A percentile compares a stretch with the other conserved stretches of the same genome.
phyloP scores from a whole-genome alignment of 108 stramenopile species.

The Cyclotella choctawhatcheeana region DNA sequence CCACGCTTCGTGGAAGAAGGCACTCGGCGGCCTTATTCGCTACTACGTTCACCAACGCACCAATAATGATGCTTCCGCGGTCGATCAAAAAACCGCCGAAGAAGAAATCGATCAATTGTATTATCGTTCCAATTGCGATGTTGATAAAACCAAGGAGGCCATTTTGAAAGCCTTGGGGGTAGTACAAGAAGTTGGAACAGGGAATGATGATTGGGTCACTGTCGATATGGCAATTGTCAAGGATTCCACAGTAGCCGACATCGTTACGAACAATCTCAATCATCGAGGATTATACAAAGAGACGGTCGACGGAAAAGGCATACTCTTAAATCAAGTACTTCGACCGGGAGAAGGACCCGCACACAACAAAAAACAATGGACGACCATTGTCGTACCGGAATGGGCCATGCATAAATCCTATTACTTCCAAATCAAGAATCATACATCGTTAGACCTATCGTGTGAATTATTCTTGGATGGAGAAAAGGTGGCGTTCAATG shows the following conservation, averaged over 20 bases:
- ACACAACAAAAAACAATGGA: constrained; percentile 34
- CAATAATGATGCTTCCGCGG: not conserved
- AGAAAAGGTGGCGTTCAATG: constrained; percentile 37
- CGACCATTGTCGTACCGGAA: constrained; percentile 34
- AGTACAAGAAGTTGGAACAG: not conserved
- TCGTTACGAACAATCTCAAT: not conserved
- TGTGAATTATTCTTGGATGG: constrained; percentile 48
- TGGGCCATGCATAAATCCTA: constrained; percentile 38
- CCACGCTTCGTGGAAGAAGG: constrained; percentile 25
- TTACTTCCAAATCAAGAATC: constrained; percentile 44
- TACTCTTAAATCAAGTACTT: constrained; percentile 12
- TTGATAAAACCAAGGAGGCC: constrained; percentile 27
- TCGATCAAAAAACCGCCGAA: constrained; percentile 24
- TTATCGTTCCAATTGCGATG: constrained; percentile 7
- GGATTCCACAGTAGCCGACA: constrained; percentile 1
- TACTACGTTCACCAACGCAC: constrained; percentile 26
- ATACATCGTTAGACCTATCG: constrained; percentile 27
- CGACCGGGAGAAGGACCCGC: constrained; percentile 53
- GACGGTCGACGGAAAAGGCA: constrained; percentile 24
- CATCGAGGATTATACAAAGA: constrained; percentile 1
- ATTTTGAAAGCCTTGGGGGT: constrained; percentile 31
- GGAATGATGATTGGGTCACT: constrained; percentile 17
- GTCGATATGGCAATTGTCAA: constrained; percentile 35
- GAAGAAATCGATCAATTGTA: constrained; percentile 40
- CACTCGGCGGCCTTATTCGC: constrained; percentile 30